Evolutionary conservation across 2,329 filamentous ascomycete species (phyloP), one percentile per base, ranked within the genome.

Genomic region (Penicillium sp.): DNA sequence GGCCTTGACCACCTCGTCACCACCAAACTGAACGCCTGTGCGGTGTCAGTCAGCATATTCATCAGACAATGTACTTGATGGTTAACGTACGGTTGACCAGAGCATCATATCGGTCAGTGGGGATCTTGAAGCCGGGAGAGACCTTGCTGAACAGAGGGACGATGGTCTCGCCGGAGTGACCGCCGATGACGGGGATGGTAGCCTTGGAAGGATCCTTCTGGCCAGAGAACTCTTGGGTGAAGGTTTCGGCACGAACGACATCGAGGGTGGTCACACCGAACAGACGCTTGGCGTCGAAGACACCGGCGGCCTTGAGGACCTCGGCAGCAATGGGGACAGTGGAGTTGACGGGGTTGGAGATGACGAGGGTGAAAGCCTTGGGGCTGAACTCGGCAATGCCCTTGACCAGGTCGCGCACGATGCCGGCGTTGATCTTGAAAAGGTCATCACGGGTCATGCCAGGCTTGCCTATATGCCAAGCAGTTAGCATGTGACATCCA

Each of bases 391-490:
- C 85, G 63, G 92, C 90, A 65, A 89, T 83, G 46, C 88, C 85
- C 79, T 95, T 87, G 64, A 95, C 86, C 61, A 98, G 81, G 63
- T 89, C 90, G 77, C 93, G 89, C 69, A 98, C 93, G 69, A 98
- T 98, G 66, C 91, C 89, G 54, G 93, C 93, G 74, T 98, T 98
- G 81, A 96, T 95, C 79, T 96, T 96, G 87, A 98, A 98, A 52
- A 98, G 88, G 71, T 97, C 93, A 67, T 98, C 93, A 78, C 93
- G 90, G 74, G 88, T 96, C 93, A 98, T 98, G 67, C 93, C 93
- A 65, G 93, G 93, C 82, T 97, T 97, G 77, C 92, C 92, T 96
- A 50, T 37, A 40, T 39, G 23, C 9, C 18, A 24, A 18, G 37
- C 13, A 45, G 25, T 58, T 63, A 53, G 48, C 29, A 24, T 35